Evolutionary conservation across 345 rosid genomes (phyloP), one percentile per base, ranked within the genome.

Genomic region (Lepidium didymum): DNA sequence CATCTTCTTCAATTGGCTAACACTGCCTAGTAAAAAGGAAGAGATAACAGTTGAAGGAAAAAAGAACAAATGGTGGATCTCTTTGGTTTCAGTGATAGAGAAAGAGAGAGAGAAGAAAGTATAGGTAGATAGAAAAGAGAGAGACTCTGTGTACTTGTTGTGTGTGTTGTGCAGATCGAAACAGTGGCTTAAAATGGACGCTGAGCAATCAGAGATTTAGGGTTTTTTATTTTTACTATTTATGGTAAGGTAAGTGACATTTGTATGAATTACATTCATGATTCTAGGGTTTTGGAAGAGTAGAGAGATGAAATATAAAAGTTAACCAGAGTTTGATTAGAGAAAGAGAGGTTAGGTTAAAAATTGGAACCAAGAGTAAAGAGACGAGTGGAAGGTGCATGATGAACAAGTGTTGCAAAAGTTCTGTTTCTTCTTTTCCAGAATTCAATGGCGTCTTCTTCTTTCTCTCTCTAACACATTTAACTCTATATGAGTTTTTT

Each of bases 371-470:
- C 85, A 87, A 83, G 81, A 67, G 59, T 44, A 35, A 53, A 34
- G 13, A 66, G 96, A 87, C 97, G 94, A 83, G 85, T 91, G 97
- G 83, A 81, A 62, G 83, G 78, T 74, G 83, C 57, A 47, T 77
- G 72, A 23, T 21, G 18, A 72, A 84, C 96, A 92, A 58, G 87
- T 90, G 98, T 80, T 83, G 82, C 87, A 77, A 87, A 86, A 88
- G 87, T 74, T 88, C 96, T 88, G 96, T 36, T 59, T 1, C 12
- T 41, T 59, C 68, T 62, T 58, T 44, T 68, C 66, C 85, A 77
- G 79, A 86, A 81, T 78, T 85, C 88, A 85, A 85, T 87, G 90
- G 91, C 81, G 72, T 78, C 78, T 80, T 66, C 72, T 25, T 52
- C 65, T 21, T n/a, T 69, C 52, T 68, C 75, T 75, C 74, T 57